These are phyloP conservation scores for Candida awuae DNA, from an alignment of 805 yeast genomes.

Conservation along the genomic window DNA sequence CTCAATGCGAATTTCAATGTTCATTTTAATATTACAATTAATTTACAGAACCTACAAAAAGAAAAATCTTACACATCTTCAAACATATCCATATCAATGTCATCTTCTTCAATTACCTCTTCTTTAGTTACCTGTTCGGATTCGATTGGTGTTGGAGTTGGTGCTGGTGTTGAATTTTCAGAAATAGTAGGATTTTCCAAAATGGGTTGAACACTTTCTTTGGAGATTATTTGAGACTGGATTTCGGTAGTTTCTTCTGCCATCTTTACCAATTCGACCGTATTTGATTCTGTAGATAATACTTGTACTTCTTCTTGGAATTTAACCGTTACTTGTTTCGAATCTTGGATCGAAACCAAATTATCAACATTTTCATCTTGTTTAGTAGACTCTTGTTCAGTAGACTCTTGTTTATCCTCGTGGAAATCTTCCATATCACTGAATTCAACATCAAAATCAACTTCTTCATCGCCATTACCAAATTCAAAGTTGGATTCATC, in stretches of 20 bases:
- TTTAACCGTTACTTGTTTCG: neutral
- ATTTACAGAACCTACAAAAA: too few species aligned
- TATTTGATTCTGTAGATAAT: neutral
- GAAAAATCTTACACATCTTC: neutral
- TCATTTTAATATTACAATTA: too few species aligned
- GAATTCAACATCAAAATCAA: conserved; percentile 27
- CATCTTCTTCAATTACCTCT: conserved; percentile 7
- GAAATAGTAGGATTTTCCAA: too few species aligned
- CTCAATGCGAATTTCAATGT: too few species aligned
- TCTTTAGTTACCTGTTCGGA: neutral
- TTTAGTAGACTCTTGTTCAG: neutral
- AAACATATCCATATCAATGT: conserved; percentile 10
- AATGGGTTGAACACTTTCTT: too few species aligned
- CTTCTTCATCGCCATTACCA: conserved; percentile 21
- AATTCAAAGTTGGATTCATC: conserved; percentile 6
- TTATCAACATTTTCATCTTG: neutral
- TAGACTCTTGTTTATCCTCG: neutral
- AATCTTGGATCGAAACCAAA: too few species aligned
- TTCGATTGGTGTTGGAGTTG: neutral
- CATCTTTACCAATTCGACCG: conserved; percentile 1
- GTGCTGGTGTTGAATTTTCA: too few species aligned
- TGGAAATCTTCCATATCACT: conserved; percentile 15
- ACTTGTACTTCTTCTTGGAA: conserved; percentile 1
- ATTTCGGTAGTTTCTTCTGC: too few species aligned
- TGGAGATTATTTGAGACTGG: too few species aligned